Conservation (phyloP, 2,329 filamentous ascomycete genomes). For the Epichloe hybrida region DNA sequence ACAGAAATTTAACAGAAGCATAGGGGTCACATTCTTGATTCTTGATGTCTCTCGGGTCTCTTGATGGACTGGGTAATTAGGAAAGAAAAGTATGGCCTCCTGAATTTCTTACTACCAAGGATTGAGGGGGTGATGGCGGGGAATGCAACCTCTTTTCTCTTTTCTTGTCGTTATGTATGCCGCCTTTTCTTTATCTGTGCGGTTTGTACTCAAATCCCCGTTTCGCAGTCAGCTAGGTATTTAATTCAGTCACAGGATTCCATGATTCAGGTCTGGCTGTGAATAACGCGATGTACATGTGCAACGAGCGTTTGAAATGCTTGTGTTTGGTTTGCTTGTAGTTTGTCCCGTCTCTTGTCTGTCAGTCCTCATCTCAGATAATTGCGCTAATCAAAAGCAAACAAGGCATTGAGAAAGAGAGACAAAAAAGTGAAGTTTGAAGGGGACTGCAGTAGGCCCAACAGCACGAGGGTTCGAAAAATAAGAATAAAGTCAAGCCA, state of each 20-base stretch:
- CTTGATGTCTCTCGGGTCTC: neutral
- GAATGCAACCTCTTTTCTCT: conserved; percentile 5
- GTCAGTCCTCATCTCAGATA: too few species aligned
- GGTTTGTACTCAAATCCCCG: conserved; percentile 18
- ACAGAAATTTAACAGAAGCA: neutral
- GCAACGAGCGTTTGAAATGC: too few species aligned
- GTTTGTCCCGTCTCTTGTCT: too few species aligned
- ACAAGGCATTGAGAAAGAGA: too few species aligned
- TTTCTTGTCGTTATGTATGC: conserved; percentile 22
- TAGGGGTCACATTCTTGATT: neutral
- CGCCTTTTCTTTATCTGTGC: conserved; percentile 20
- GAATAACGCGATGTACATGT: too few species aligned
- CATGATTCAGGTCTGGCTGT: neutral
- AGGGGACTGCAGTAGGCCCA: too few species aligned
- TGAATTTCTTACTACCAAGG: neutral
- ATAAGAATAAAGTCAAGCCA: too few species aligned
- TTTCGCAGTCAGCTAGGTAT: conserved; percentile 19
- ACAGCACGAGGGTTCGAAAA: too few species aligned
- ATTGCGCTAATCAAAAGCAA: too few species aligned
- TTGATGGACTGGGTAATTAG: conserved; percentile 2
- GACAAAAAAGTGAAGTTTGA: too few species aligned
- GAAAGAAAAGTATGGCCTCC: conserved; percentile 2
- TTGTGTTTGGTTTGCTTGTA: too few species aligned
- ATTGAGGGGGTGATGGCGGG: conserved; percentile 1
- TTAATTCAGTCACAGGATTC: conserved; percentile 17